phyloP scores from a whole-genome alignment of 768 basidiomycete genomes.

The Lyophyllum decastes region DNA sequence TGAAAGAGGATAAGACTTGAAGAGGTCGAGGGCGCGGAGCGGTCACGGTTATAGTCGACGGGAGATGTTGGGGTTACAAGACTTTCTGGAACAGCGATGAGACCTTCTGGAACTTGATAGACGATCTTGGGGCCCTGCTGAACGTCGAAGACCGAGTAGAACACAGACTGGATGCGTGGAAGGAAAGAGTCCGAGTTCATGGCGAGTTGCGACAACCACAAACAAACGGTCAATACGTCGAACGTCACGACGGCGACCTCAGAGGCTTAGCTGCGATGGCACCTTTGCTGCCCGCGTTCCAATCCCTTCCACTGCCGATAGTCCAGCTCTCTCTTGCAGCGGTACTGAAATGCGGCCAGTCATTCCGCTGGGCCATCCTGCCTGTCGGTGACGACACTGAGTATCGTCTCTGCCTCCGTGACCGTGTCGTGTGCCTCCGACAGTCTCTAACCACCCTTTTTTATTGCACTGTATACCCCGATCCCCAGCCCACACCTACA shows the following conservation, averaged over 20 bases:
- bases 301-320: constrained; percentile 58
- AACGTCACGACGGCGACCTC: constrained; percentile 4
- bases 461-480: constrained; percentile 72
- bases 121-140: constrained; percentile 85
- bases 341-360: constrained; percentile 82
- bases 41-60: constrained; percentile 23
- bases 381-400: constrained; percentile 47
- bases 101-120: constrained; percentile 92
- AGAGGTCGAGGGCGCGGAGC: constrained; percentile 52
- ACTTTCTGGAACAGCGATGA: constrained; percentile 54
- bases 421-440: constrained; percentile 82
- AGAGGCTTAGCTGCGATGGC: too few relatives aligned
- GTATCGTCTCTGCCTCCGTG: constrained; percentile 77
- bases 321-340: constrained; percentile 75
- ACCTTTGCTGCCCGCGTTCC: constrained; percentile 47
- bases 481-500: constrained; percentile 34
- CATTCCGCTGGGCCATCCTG: constrained; percentile 77
- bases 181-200: constrained; percentile 63
- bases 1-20: constrained; percentile 68
- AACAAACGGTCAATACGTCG: neutral
- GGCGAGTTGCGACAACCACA: constrained; percentile 18
- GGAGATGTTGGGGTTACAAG: constrained; percentile 38
- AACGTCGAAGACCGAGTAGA: constrained; percentile 92
- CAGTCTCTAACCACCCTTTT: constrained; percentile 68
- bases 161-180: constrained; percentile 82